Evolutionary conservation across 1,139 yeast genomes (phyloP).

Genomic region (Yamadazyma conglobata): DNA sequence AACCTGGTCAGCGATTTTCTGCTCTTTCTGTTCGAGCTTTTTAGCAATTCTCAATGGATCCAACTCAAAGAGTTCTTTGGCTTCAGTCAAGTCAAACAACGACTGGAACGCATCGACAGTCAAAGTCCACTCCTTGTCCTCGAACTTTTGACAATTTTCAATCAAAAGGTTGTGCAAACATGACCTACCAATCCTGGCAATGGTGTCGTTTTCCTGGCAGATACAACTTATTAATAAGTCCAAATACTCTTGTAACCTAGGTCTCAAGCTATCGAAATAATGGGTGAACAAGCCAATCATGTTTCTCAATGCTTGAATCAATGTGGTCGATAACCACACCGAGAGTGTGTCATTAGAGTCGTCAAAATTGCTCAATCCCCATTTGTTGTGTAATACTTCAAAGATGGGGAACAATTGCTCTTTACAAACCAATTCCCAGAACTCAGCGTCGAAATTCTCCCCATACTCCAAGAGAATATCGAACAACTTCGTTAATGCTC

Average conservation of each 20-base stretch:
- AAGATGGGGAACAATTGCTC: constrained; percentile 88
- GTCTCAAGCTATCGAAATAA: constrained; percentile 70
- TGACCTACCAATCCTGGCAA: constrained; percentile 89
- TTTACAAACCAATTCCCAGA: constrained; percentile 81
- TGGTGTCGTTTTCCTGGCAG: constrained; percentile 95
- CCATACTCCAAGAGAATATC: constrained; percentile 81
- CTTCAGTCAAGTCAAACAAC: constrained; percentile 80
- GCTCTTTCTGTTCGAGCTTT: constrained; percentile 8
- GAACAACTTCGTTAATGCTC: constrained; percentile 80
- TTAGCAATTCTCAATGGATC: constrained; percentile 44
- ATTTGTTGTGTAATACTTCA: constrained; percentile 69
- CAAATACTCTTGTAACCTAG: constrained; percentile 74
- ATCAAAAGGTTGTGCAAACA: constrained; percentile 77
- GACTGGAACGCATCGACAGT: constrained; percentile 60
- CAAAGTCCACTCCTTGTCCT: constrained; percentile 68
- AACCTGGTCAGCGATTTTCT: constrained; percentile 1
- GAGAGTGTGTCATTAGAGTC: constrained; percentile 66
- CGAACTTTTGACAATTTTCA: constrained; percentile 68
- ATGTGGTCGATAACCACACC: constrained; percentile 94
- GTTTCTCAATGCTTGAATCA: constrained; percentile 90
- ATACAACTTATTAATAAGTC: constrained; percentile 80
- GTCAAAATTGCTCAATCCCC: constrained; percentile 67
- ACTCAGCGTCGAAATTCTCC: constrained; percentile 61
- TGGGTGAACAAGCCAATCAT: constrained; percentile 80
- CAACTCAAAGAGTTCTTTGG: constrained; percentile 73